Evolutionary conservation across 208 protist species (phyloP), one percentile per base, ranked within the genome.

Genomic region (Leishmania amazonensis): DNA sequence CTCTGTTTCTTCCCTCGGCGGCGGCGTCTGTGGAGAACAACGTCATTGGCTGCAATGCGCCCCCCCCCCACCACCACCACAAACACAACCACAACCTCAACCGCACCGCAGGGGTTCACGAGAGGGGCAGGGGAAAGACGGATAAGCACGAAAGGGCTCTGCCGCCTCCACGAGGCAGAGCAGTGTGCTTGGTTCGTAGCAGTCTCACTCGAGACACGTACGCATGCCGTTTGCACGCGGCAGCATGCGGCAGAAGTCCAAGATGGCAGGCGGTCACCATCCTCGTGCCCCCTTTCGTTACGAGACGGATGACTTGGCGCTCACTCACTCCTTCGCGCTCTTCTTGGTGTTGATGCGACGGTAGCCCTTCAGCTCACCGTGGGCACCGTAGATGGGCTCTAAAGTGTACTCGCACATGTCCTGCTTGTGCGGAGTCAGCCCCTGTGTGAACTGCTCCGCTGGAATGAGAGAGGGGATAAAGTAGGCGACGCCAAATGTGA

Each of bases 351-450:
- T 86, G 74, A 97, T 92, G 78, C 88, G 90, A 67, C 94, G 94
- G 67, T 97, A 97, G 42, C 88, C 94, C 58, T 93, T 95, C 17
- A 97, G 54, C 17, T 83, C 74, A 35, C 94, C 91, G 38, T 90
- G 85, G 53, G 95, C 90, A 78, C 93, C 88, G 70, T 96, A 94
- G n/a, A 97, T 87, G 7, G 94, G 94, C 85, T 97, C 91, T 47
- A 97, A 65, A 49, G 78, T 90, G 81, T 97, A 97, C 57, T 92
- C 87, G 35, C 77, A 77, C 91, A 97, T 97, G 79, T 94, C 91
- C 49, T 90, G 87, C 75, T 87, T 89, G 73, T 93, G 89, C 5
- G 91, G 91, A 3, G 85, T 91, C 15, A 94, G 68, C 4, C 91
- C 90, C 67, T 93, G 85, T 8, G 90, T 95, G 67, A 95, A 94